Evolutionary conservation across 2,329 filamentous ascomycete genomes (phyloP).

Genomic region (Aspergillus uvarum): DNA sequence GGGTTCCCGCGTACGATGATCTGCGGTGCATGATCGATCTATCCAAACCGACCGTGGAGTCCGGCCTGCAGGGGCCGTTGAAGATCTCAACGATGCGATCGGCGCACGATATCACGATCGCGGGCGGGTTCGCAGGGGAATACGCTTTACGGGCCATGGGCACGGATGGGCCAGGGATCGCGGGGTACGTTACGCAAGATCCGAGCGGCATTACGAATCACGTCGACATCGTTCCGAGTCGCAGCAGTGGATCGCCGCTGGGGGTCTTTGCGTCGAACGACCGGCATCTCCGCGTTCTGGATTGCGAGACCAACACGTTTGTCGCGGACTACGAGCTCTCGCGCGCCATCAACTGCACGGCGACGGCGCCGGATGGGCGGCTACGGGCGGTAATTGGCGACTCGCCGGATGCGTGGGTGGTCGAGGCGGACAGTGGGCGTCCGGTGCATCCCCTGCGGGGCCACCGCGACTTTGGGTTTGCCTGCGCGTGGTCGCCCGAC

Average conservation of each 20-base stretch:
- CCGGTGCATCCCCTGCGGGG: constrained; percentile 40
- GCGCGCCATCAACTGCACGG: constrained; percentile 46
- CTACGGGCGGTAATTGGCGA: constrained; percentile 48
- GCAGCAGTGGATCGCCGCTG: constrained; percentile 49
- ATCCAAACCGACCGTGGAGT: constrained; percentile 40
- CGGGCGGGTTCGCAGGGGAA: constrained; percentile 58
- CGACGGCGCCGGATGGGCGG: constrained; percentile 45
- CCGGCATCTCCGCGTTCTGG: constrained; percentile 53
- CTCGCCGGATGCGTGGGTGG: constrained; percentile 42
- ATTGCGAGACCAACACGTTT: constrained; percentile 50
- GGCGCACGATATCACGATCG: constrained; percentile 51
- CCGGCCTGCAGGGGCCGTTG: constrained; percentile 37
- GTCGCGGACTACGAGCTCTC: constrained; percentile 38
- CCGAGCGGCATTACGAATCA: constrained; percentile 58
- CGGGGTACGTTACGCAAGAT: constrained; percentile 52
- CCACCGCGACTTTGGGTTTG: constrained; percentile 47
- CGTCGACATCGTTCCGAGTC: constrained; percentile 53
- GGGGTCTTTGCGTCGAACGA: constrained; percentile 61
- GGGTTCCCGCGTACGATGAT: constrained; percentile 47
- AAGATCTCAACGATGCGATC: constrained; percentile 56
- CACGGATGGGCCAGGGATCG: constrained; percentile 32
- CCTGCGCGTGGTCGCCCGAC: constrained; percentile 49
- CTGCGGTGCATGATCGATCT: constrained; percentile 51
- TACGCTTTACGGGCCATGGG: constrained; percentile 51
- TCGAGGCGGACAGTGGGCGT: constrained; percentile 45